Base-by-base conservation (phyloP, 1,284 basidiomycete genomes). In the Cryptococcus amylolentus region DNA sequence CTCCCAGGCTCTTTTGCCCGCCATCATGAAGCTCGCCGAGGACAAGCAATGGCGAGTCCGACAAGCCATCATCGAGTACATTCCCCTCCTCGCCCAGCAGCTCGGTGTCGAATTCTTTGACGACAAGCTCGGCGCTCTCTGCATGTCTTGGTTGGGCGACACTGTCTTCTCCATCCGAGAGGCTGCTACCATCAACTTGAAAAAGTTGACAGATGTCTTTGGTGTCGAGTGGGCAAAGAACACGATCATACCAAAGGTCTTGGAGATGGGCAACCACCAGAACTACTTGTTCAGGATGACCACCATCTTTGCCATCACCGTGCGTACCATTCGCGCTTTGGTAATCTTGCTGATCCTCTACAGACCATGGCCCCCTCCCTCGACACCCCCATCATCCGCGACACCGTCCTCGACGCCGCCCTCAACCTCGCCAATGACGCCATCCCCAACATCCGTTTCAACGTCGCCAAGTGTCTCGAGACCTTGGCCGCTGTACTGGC, bases 1-100 rank as follows among this genome's bases (percentile, higher is more conserved):
- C 48, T 94, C 93, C 5, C 93, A 97, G 72, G 96, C 92, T 60
- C 86, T 99, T 40, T 84, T 99, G 23, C 96, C 96, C 8, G 96
- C 96, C 37, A 98, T 99, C 66, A 91, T 98, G 67, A 91, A 98
- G 75, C 82, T 99, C 46, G 95, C 96, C 26, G 96, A 98, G 78
- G 96, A 99, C 82, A 99, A 98, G 79, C 97, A 97, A 66, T 99
- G 96, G 96, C 88, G 96, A 50, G 96, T 99, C 43, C 88, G 96
- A 66, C 96, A 99, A 79, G 96, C 96, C 14, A 98, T 99, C 79
- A 99, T 99, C 78, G 96, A 98, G 78, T 98, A 99, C 80, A 98
- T 84, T 86, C 78, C 96, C 82, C 84, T 98, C 23, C 86, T 99
- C 42, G 94, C 96, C 48, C 95, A 89, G 23, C 96, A 99, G 76